Percentiles rank a stretch among this genome's conserved stretches.
Evolutionary conservation across 1,284 basidiomycete species (phyloP).

Genomic region (Sporisorium graminicola): DNA sequence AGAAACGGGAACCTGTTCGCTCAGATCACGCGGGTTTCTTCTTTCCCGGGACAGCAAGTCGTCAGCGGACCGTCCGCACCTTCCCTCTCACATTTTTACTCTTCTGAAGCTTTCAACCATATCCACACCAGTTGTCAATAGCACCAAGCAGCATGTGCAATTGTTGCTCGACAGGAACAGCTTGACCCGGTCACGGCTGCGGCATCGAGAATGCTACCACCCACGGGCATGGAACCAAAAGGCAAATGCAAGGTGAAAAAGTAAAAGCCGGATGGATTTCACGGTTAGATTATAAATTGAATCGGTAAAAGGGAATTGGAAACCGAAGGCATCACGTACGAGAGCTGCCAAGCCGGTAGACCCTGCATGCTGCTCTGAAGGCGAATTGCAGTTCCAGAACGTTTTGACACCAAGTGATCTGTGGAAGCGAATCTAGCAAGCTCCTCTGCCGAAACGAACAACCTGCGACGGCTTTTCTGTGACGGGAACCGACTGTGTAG

Average conservation of each 20-base stretch:
- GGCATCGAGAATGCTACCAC: background rate
- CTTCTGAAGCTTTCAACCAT: no score
- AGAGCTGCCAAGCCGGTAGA: slow-evolving; percentile 3
- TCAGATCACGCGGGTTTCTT: background rate
- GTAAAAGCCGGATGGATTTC: background rate
- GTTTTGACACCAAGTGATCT: background rate
- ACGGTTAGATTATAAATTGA: background rate
- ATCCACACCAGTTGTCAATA: no score
- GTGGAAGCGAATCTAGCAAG: no score
- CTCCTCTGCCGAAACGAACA: no score
- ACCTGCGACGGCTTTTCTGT: no score
- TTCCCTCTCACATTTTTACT: background rate
- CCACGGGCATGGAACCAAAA: background rate
- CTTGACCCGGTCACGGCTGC: background rate
- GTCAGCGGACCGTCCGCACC: background rate
- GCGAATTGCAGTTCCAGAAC: background rate
- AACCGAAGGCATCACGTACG: slow-evolving; percentile 16
- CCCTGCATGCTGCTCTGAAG: slow-evolving; percentile 11
- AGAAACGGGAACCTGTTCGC: background rate
- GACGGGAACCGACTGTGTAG: no score
- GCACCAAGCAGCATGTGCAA: no score
- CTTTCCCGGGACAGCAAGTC: background rate
- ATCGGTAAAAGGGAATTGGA: background rate
- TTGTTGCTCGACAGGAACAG: background rate
- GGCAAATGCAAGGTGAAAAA: background rate